phyloP scores from a whole-genome alignment of 768 basidiomycete genomes.

The Leucocoprinus leucothites region DNA sequence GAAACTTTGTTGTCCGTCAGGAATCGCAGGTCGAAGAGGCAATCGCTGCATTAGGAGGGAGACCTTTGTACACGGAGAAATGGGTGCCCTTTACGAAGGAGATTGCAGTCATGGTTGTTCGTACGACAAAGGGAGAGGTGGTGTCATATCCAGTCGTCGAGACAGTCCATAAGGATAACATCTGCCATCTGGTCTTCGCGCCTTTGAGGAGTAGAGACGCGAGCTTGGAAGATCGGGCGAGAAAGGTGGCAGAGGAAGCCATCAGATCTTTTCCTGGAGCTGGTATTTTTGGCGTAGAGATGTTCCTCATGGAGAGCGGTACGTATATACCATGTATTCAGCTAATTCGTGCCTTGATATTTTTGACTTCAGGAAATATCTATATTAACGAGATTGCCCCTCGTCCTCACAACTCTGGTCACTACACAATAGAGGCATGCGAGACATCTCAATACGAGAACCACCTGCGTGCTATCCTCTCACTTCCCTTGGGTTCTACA shows the following conservation, averaged over 20 bases:
- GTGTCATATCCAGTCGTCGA: constrained; percentile 89
- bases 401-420: constrained; percentile 96
- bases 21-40: constrained; percentile 49
- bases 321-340: background rate
- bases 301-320: constrained; percentile 94
- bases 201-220: constrained; percentile 69
- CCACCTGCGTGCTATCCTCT: constrained; percentile 91
- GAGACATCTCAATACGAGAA: constrained; percentile 97
- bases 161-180: constrained; percentile 90
- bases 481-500: constrained; percentile 86
- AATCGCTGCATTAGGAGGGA: constrained; percentile 50
- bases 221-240: constrained; percentile 56
- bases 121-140: constrained; percentile 69
- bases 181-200: constrained; percentile 90
- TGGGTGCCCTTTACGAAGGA: constrained; percentile 90
- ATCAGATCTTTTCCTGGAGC: constrained; percentile 79
- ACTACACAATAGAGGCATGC: constrained; percentile 98
- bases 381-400: constrained; percentile 97
- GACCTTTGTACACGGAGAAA: constrained; percentile 89
- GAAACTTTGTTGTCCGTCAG: constrained; percentile 77
- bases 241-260: constrained; percentile 74
- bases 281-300: constrained; percentile 96
- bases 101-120: constrained; percentile 96
- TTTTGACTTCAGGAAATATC: constrained; percentile 50
- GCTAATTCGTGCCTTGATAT: background rate